These are phyloP conservation scores for Acarospora socialis DNA, from an alignment of 2,329 filamentous ascomycete genomes.

Conservation along the genomic window DNA sequence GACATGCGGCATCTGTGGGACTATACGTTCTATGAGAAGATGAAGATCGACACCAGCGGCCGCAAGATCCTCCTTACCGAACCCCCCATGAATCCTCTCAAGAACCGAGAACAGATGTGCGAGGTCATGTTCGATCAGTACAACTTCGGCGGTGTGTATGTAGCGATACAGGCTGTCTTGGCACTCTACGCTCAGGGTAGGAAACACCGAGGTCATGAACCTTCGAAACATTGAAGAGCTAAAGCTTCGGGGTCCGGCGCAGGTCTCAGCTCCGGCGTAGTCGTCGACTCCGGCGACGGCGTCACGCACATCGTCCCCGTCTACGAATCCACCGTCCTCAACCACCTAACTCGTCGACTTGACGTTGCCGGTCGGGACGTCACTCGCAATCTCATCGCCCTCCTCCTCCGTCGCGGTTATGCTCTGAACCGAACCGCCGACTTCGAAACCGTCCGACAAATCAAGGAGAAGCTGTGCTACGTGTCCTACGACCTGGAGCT, in stretches of 20 bases:
- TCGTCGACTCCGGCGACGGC: slow-evolving; percentile 94
- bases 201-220: slow-evolving; percentile 19
- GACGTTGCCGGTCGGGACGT: slow-evolving; percentile 95
- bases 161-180: slow-evolving; percentile 92
- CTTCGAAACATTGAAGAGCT: slow-evolving; percentile 2
- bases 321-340: slow-evolving; percentile 94
- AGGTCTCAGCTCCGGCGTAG: slow-evolving; percentile 86
- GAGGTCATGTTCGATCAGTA: slow-evolving; percentile 99
- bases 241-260: slow-evolving; percentile 1
- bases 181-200: slow-evolving; percentile 93
- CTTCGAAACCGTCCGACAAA: slow-evolving; percentile 96
- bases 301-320: slow-evolving; percentile 98
- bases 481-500: slow-evolving; percentile 96
- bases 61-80: slow-evolving; percentile 97
- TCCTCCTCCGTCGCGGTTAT: slow-evolving; percentile 86
- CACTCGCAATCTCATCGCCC: slow-evolving; percentile 92
- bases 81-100: slow-evolving; percentile 93
- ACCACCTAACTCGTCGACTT: slow-evolving; percentile 84
- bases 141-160: slow-evolving; percentile 90
- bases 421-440: slow-evolving; percentile 95
- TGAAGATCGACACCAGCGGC: slow-evolving; percentile 76
- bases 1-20: slow-evolving; percentile 99
- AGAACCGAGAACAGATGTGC: slow-evolving; percentile 94
- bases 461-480: slow-evolving; percentile 99
- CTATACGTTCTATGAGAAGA: slow-evolving; percentile 96